Conservation (phyloP, 129 eudicot genomes). For the Lactuca sativa region DNA sequence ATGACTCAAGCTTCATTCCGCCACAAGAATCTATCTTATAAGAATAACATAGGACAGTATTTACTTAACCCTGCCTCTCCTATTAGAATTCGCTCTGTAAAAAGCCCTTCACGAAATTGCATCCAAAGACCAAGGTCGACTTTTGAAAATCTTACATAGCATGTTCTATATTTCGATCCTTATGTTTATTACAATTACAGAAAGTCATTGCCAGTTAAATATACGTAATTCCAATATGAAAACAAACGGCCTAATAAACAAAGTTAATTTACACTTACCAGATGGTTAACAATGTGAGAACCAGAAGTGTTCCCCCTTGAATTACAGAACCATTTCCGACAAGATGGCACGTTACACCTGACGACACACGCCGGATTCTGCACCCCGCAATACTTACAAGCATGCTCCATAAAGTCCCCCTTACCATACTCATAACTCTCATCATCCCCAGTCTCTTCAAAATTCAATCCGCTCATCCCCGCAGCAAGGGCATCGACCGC, state of each 20-base stretch:
- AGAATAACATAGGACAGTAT: too few relatives aligned
- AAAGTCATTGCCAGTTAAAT: not conserved
- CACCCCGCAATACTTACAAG: conserved; percentile 90
- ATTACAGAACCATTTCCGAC: conserved; percentile 95
- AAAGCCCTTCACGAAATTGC: not conserved
- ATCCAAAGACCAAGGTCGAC: not conserved
- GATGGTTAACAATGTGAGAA: conserved; percentile 88
- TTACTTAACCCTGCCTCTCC: too few relatives aligned
- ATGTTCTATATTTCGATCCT: not conserved
- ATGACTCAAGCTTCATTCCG: too few relatives aligned
- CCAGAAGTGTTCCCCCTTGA: conserved; percentile 92
- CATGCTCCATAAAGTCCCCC: conserved; percentile 79
- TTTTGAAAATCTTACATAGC: conserved; percentile 9
- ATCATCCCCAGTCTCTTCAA: conserved; percentile 87
- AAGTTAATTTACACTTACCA: conserved; percentile 41
- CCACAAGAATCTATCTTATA: too few relatives aligned
- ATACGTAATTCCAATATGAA: not conserved
- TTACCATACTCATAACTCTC: conserved; percentile 73
- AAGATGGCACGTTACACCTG: conserved; percentile 87
- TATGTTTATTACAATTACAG: not conserved
- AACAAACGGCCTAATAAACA: not conserved
- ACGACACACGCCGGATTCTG: conserved; percentile 93
- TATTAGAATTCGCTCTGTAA: too few relatives aligned
- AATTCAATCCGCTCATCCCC: conserved; percentile 90
- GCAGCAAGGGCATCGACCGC: conserved; percentile 84